Percentiles rank a stretch among this genome's conserved stretches.
Conservation (phyloP, 805 yeast genomes). For the Naumovozyma castellii region DNA sequence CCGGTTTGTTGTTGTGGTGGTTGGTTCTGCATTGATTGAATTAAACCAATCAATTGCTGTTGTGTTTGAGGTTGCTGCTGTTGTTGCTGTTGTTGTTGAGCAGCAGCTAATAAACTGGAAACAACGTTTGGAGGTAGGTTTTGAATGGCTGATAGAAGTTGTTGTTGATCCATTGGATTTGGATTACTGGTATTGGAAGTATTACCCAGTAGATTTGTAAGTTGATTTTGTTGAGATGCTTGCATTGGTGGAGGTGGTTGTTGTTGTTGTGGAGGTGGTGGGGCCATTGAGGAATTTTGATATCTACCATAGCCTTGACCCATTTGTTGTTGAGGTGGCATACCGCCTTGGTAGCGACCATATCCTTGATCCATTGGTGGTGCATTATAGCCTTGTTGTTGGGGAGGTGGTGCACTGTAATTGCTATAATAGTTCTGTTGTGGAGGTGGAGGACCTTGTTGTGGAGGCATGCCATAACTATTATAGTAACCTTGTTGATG, state of each 20-base stretch:
- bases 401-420: conserved; percentile 9
- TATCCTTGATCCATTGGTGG: conserved; percentile 8
- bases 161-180: conserved; percentile 26
- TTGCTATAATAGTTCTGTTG: conserved; percentile 6
- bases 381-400: conserved; percentile 1
- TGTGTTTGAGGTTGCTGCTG: conserved; percentile 21
- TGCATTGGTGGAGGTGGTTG: conserved; percentile 19
- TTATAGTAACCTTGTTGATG: conserved; percentile 12
- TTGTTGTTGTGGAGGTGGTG: conserved; percentile 18
- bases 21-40: conserved; percentile 27
- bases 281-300: conserved; percentile 9
- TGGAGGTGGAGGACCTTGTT: conserved; percentile 10
- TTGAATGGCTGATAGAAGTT: conserved; percentile 27
- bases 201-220: conserved; percentile 16
- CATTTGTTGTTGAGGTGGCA: conserved; percentile 6
- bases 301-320: conserved; percentile 13
- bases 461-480: conserved; percentile 11
- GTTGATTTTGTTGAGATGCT: conserved; percentile 20
- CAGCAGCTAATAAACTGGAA: conserved; percentile 24
- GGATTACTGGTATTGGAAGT: conserved; percentile 6
- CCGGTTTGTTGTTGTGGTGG: conserved; percentile 16
- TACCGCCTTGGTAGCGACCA: neutral
- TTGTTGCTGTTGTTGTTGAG: conserved; percentile 29
- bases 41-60: conserved; percentile 24
- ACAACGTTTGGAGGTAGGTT: conserved; percentile 30